phyloP scores from a whole-genome alignment of 768 basidiomycete species.

The Chalciporus piperatus region DNA sequence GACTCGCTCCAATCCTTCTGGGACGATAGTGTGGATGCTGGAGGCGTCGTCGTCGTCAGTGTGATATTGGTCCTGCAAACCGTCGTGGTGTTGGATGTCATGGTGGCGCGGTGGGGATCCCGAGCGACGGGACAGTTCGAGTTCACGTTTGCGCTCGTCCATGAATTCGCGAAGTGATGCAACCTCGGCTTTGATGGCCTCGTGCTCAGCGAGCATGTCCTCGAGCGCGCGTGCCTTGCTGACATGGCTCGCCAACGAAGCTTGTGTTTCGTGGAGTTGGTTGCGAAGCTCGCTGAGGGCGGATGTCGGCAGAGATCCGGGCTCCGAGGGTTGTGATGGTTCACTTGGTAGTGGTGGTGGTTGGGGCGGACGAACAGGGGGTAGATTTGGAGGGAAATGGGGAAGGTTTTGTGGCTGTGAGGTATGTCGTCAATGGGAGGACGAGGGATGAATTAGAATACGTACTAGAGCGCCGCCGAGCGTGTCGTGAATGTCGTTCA shows the following conservation, averaged over 20 bases:
- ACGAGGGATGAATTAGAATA: conserved; percentile 3
- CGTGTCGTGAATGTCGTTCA: conserved; percentile 91
- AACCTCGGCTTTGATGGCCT: conserved; percentile 77
- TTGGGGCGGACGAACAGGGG: conserved; percentile 55
- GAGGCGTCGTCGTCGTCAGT: conserved; percentile 69
- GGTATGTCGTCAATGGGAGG: conserved; percentile 2
- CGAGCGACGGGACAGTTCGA: conserved; percentile 28
- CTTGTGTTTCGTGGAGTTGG: conserved; percentile 83
- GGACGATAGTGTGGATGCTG: conserved; percentile 69
- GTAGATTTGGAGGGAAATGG: conserved; percentile 62
- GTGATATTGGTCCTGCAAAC: conserved; percentile 21
- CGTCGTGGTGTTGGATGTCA: conserved; percentile 16
- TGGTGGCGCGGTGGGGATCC: conserved; percentile 26
- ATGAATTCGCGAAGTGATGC: conserved; percentile 66
- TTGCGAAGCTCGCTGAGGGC: conserved; percentile 65
- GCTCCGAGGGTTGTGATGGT: conserved; percentile 27
- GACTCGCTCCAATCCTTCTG: conserved; percentile 67
- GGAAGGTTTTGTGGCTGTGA: conserved; percentile 58
- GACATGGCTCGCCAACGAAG: conserved; percentile 69
- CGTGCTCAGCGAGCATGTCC: conserved; percentile 78
- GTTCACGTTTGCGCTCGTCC: conserved; percentile 59
- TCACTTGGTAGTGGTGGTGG: conserved; percentile 20
- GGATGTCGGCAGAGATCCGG: conserved; percentile 23
- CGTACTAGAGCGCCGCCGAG: conserved; percentile 79
- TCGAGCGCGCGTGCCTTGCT: conserved; percentile 86